phyloP scores from a whole-genome alignment of 2,329 filamentous ascomycete species.

The Claviceps sp. region DNA sequence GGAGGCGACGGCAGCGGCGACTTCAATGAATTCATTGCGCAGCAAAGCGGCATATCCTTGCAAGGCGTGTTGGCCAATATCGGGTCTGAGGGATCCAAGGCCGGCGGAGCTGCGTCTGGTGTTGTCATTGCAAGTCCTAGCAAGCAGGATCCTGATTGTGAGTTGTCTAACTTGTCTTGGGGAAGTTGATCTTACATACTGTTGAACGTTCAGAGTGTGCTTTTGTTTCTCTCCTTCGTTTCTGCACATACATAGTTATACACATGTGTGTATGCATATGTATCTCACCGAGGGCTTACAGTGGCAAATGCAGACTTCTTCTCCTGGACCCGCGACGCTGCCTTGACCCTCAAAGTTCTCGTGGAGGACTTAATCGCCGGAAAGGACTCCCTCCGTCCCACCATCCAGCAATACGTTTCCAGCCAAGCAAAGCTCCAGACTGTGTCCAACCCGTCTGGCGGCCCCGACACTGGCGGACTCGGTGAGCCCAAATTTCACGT shows the following conservation, averaged over 20 bases:
- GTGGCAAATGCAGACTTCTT: conserved; percentile 45
- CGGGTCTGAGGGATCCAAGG: conserved; percentile 35
- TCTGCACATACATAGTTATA: too few species aligned
- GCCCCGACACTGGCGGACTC: conserved; percentile 35
- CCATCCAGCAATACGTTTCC: conserved; percentile 53
- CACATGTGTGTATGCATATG: too few species aligned
- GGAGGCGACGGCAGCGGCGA: conserved; percentile 1
- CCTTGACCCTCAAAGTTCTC: conserved; percentile 54
- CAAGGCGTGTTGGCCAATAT: conserved; percentile 30
- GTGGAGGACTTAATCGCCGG: conserved; percentile 48
- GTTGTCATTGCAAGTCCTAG: conserved; percentile 42
- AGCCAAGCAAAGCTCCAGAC: conserved; percentile 52
- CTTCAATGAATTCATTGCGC: conserved; percentile 11
- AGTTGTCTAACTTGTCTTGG: conserved; percentile 8
- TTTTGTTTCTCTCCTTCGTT: background rate
- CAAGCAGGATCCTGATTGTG: conserved; percentile 37
- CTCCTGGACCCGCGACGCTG: conserved; percentile 64
- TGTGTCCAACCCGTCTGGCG: conserved; percentile 54
- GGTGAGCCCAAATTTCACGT: conserved; percentile 63
- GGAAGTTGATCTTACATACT: background rate
- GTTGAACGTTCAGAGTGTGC: background rate
- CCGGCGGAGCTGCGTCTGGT: conserved; percentile 32
- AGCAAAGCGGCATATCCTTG: conserved; percentile 9
- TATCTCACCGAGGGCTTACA: background rate
- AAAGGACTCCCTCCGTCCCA: conserved; percentile 42